phyloP scores from a whole-genome alignment of 2,329 filamentous ascomycete species.

The Chrysosporium queenslandicum region DNA sequence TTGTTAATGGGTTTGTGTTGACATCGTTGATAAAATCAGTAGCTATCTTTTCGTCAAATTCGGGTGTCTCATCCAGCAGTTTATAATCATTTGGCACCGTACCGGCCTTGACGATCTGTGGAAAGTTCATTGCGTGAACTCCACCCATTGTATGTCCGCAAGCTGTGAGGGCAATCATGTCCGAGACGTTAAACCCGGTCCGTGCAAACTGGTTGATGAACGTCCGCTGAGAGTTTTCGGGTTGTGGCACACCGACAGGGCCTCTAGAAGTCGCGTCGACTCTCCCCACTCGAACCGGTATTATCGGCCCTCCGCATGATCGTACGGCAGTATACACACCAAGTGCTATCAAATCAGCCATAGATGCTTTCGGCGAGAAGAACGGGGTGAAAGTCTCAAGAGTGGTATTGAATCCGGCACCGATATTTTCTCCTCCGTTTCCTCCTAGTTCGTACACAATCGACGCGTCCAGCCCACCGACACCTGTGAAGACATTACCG shows the following conservation, averaged over 20 bases:
- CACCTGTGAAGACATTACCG: constrained; percentile 12
- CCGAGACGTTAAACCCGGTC: constrained; percentile 12
- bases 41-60: constrained; percentile 14
- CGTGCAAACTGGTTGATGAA: constrained; percentile 16
- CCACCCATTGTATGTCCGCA: constrained; percentile 15
- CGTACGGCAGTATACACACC: constrained; percentile 14
- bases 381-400: constrained; percentile 12
- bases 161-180: constrained; percentile 14
- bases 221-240: constrained; percentile 14
- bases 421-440: constrained; percentile 15
- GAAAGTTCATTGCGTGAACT: constrained; percentile 13
- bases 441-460: constrained; percentile 14
- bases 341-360: constrained; percentile 15
- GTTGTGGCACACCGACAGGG: constrained; percentile 12
- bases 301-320: constrained; percentile 14
- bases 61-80: constrained; percentile 9
- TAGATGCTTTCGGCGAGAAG: constrained; percentile 12
- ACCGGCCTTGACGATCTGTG: constrained; percentile 9
- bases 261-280: constrained; percentile 13
- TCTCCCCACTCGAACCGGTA: constrained; percentile 12
- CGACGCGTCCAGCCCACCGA: constrained; percentile 15
- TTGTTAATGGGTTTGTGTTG: constrained; percentile 9
- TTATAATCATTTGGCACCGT: constrained; percentile 11
- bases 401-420: constrained; percentile 13
- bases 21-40: constrained; percentile 10